Evolutionary conservation across 352 stramenopile genomes (phyloP), one percentile per base, ranked within the genome.

Genomic region (Pythium biforme): DNA sequence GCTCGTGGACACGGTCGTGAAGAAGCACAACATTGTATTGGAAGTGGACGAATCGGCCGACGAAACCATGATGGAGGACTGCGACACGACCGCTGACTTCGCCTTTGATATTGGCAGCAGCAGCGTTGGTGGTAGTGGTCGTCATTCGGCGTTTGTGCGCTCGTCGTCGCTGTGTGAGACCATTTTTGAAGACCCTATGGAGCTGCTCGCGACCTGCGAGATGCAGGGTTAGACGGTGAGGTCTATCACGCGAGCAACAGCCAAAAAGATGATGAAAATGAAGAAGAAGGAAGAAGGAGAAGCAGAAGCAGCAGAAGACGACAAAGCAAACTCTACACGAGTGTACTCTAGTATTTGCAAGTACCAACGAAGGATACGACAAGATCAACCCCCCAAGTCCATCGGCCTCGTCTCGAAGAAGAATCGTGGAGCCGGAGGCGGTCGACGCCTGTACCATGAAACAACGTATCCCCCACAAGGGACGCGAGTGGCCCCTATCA

Each of bases 1-100:
- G 37, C 74, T 95, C 34, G 78, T 89, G 12, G 86, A 94, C 52
- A 77, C 58, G 5, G 80, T 92, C 15, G 77, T 76, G 0, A 74
- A 70, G 56, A 91, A 79, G 59, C 73, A 65, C n/a, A 66, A 77
- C 57, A 70, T 63, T 2, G 45, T 56, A 0, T 59, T 63, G 47
- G 67, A 73, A 1, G 50, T 87, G 4, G 74, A 82, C 34, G 67
- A 76, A 43, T 73, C 70, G 22, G 62, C 74, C n/a, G 76, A 81
- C 43, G 75, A 86, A 45, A 70, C 59, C n/a, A 64, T 71, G 45
- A 74, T 86, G 67, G 71, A 81, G n/a, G 69, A 82, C 19, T 74
- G 72, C 15, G 64, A 72, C 37, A 64, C 51, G 20, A 66, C 59
- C 1, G 43, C 48, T 4, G 68, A 75, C 37, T 62, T 69, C 53